These are phyloP conservation scores for Blastobotrys proliferans DNA, from an alignment of 1,139 yeast species.

Conservation along the genomic window DNA sequence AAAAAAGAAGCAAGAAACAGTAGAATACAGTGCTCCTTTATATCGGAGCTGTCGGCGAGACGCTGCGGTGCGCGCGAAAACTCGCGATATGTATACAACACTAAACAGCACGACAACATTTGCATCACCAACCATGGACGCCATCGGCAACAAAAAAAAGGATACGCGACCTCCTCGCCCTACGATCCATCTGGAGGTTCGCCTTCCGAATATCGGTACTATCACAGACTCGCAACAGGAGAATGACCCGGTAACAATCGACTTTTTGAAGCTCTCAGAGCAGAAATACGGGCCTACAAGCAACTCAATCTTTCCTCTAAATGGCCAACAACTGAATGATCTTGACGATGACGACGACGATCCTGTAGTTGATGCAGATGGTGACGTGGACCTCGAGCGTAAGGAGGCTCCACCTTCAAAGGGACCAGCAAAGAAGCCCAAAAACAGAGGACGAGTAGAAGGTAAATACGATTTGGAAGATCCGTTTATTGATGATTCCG, in stretches of 20 bases:
- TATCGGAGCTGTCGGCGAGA: no score
- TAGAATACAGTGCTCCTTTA: no score
- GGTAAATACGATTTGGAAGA: constrained; percentile 92
- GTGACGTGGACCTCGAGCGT: constrained; percentile 34
- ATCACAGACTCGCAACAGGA: no score
- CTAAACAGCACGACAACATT: not conserved
- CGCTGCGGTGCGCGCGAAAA: not conserved
- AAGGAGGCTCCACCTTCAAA: constrained; percentile 15
- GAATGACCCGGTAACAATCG: constrained; percentile 52
- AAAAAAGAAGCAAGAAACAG: no score
- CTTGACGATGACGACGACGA: constrained; percentile 59
- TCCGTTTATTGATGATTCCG: constrained; percentile 96
- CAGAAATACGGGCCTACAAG: constrained; percentile 85
- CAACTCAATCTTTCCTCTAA: no score
- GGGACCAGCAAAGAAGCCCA: constrained; percentile 38
- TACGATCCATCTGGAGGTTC: constrained; percentile 7
- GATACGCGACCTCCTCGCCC: no score
- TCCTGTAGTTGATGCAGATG: constrained; percentile 55
- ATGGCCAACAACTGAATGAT: constrained; percentile 51
- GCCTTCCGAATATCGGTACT: no score
- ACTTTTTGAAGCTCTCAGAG: constrained; percentile 75
- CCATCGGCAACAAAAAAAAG: not conserved
- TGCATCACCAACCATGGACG: constrained; percentile 1
- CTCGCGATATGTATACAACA: not conserved
- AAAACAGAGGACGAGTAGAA: constrained; percentile 32